These are phyloP conservation scores for Acrocalymma vagum DNA, from an alignment of 2,329 filamentous ascomycete species.

Conservation along the genomic window DNA sequence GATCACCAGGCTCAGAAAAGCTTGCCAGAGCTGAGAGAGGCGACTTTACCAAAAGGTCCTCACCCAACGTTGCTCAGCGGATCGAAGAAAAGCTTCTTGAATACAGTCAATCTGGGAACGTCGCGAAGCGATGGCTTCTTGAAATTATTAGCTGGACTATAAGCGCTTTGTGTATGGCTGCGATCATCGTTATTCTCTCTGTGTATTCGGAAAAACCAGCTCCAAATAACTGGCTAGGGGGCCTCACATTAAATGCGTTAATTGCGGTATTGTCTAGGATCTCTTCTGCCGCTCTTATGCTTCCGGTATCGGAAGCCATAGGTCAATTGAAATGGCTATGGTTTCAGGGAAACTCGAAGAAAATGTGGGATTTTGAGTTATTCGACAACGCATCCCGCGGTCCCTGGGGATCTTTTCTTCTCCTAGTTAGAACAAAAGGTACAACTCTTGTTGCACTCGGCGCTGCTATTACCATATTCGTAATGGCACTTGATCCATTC, in stretches of 20 bases:
- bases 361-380: conserved; percentile 27
- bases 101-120: conserved; percentile 14
- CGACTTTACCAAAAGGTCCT: neutral
- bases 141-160: conserved; percentile 20
- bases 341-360: conserved; percentile 16
- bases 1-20: conserved; percentile 2
- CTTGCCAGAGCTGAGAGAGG: conserved; percentile 7
- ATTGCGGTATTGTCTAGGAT: conserved; percentile 21
- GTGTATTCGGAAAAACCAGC: conserved; percentile 6
- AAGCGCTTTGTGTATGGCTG: conserved; percentile 18
- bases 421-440: conserved; percentile 11
- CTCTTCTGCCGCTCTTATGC: conserved; percentile 18
- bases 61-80: conserved; percentile 13
- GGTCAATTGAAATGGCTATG: conserved; percentile 32
- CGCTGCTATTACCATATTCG: conserved; percentile 19
- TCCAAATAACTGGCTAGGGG: conserved; percentile 10
- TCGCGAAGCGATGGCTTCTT: conserved; percentile 15
- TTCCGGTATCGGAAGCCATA: conserved; percentile 23
- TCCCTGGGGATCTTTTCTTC: conserved; percentile 11
- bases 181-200: conserved; percentile 11
- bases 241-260: conserved; percentile 24
- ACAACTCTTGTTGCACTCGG: conserved; percentile 18
- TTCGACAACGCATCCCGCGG: conserved; percentile 21
- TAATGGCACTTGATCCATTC: conserved; percentile 17
- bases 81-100: conserved; percentile 16